Conservation (phyloP, 169 alveolate species). For the Plasmodium adleri region DNA sequence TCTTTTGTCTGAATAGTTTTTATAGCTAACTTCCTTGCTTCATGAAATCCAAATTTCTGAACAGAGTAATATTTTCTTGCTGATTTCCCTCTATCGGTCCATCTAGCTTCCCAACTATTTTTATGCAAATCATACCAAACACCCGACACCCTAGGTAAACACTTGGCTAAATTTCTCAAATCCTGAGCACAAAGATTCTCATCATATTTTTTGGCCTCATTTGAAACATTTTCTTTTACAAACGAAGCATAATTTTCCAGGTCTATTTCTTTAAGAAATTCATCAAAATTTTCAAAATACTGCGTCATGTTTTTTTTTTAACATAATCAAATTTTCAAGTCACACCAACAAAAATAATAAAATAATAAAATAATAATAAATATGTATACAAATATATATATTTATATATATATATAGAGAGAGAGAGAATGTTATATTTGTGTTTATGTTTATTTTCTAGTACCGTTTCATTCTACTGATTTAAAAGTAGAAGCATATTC, state of each 20-base stretch:
- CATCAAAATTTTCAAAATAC: constrained; percentile 37
- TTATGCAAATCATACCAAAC: constrained; percentile 86
- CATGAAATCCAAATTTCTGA: constrained; percentile 86
- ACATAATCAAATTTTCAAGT: not conserved
- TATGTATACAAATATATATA: not conserved
- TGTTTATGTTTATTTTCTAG: too few species aligned
- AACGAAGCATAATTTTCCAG: constrained; percentile 39
- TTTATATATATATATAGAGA: not conserved
- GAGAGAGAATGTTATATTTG: too few species aligned
- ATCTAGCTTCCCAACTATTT: constrained; percentile 87
- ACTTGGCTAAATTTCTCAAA: constrained; percentile 83
- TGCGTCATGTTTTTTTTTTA: constrained; percentile 12
- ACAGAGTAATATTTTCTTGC: constrained; percentile 85
- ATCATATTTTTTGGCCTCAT: constrained; percentile 38
- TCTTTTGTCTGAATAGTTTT: constrained; percentile 80
- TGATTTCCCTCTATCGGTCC: constrained; percentile 85
- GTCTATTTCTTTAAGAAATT: constrained; percentile 45
- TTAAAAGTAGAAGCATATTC: too few species aligned
- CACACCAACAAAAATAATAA: not conserved
- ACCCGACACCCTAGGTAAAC: constrained; percentile 85
- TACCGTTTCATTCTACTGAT: too few species aligned
- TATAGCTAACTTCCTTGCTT: constrained; percentile 85
- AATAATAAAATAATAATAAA: not conserved
- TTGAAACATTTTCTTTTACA: constrained; percentile 43
- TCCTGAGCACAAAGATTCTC: constrained; percentile 79